These are phyloP conservation scores for Thelonectria rubi DNA, from an alignment of 2,329 filamentous ascomycete species.

Conservation along the genomic window DNA sequence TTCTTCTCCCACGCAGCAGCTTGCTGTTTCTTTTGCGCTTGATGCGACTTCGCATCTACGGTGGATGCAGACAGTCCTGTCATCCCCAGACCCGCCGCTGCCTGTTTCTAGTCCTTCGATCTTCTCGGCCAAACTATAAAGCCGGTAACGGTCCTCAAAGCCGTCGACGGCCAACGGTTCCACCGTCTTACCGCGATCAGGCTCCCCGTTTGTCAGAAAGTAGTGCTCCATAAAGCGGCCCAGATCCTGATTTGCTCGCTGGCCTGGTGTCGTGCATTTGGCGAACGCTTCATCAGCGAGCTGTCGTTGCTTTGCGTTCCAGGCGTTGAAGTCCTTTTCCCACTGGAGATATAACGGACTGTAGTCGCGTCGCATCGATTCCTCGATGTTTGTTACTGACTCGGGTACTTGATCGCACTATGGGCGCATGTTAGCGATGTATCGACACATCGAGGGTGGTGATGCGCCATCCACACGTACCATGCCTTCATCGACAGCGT, in stretches of 20 bases:
- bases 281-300: slow-evolving; percentile 11
- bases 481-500: too few species aligned
- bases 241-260: slow-evolving; percentile 3
- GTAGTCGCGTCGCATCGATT: slow-evolving; percentile 1
- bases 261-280: slow-evolving; percentile 11
- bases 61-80: too few species aligned
- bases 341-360: slow-evolving; percentile 11
- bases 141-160: background rate
- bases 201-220: slow-evolving; percentile 24
- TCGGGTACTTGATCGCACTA: too few species aligned
- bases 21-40: too few species aligned
- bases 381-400: too few species aligned
- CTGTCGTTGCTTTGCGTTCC: background rate
- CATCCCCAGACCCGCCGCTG: slow-evolving; percentile 6
- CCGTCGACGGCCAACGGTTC: slow-evolving; percentile 15
- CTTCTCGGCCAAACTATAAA: background rate
- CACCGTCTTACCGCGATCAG: slow-evolving; percentile 1
- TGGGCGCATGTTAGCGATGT: too few species aligned
- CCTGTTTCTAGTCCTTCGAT: background rate
- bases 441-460: too few species aligned
- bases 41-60: too few species aligned
- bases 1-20: too few species aligned
- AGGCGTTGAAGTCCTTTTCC: slow-evolving; percentile 4
- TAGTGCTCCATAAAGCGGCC: slow-evolving; percentile 18
- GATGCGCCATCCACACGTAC: too few species aligned